These are phyloP conservation scores for Ustilago curta DNA, from an alignment of 1,284 basidiomycete species.

Conservation along the genomic window DNA sequence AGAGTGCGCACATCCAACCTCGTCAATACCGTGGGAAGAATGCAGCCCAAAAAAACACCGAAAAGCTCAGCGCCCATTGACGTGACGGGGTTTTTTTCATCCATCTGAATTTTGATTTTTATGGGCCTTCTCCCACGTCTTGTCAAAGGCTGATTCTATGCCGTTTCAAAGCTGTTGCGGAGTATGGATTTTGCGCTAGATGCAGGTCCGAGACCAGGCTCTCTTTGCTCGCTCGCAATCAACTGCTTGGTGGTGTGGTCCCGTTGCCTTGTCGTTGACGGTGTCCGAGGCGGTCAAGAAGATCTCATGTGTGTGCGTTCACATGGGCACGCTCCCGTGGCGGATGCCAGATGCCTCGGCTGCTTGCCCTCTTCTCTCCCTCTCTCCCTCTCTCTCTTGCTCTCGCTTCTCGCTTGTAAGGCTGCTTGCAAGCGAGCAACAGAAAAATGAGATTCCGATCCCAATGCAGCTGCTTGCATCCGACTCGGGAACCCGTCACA, in stretches of 20 bases:
- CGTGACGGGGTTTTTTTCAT: neutral
- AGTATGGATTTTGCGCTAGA: slow-evolving; percentile 8
- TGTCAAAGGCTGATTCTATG: neutral
- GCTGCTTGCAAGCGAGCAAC: neutral
- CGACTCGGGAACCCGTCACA: slow-evolving; percentile 8
- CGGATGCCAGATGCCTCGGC: slow-evolving; percentile 4
- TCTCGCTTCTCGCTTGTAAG: too few relatives aligned
- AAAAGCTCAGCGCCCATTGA: neutral
- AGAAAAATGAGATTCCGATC: neutral
- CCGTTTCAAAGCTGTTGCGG: neutral
- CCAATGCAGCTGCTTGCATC: neutral
- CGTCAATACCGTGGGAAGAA: neutral
- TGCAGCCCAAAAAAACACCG: neutral
- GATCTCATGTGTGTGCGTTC: slow-evolving; percentile 4
- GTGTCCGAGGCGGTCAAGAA: neutral
- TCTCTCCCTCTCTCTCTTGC: neutral
- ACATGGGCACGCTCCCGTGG: slow-evolving; percentile 1
- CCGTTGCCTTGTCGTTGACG: neutral
- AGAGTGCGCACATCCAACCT: neutral
- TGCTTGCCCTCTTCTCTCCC: neutral
- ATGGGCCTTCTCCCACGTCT: neutral
- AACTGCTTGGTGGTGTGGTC: neutral
- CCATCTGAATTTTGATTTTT: too few relatives aligned
- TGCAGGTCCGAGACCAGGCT: slow-evolving; percentile 10
- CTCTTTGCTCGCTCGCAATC: neutral